Evolutionary conservation across 2,329 filamentous ascomycete species (phyloP).

Genomic region (Thielaviopsis euricoi): DNA sequence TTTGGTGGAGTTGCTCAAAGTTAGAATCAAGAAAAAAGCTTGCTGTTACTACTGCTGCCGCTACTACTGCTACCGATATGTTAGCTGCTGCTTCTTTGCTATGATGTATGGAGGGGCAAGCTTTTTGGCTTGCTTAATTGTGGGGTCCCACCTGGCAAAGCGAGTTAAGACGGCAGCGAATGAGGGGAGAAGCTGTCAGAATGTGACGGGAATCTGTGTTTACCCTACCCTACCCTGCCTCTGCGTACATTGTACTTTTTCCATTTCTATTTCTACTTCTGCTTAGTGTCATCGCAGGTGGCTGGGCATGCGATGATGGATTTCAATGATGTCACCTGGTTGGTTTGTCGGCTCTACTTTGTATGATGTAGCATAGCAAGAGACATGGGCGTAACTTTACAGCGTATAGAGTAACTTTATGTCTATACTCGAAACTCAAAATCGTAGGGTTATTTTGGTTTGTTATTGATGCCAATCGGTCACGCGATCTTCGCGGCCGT

Average conservation of each 20-base stretch:
- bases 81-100: background rate
- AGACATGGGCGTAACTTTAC: too few relatives aligned
- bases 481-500: background rate
- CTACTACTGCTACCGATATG: too few relatives aligned
- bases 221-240: background rate
- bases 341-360: too few relatives aligned
- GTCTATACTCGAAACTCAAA: too few relatives aligned
- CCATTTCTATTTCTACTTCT: background rate
- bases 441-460: background rate
- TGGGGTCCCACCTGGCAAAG: background rate
- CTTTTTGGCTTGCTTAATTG: background rate
- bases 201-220: background rate
- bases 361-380: too few relatives aligned
- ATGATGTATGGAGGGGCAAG: background rate
- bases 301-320: background rate
- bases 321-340: too few relatives aligned
- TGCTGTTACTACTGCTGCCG: background rate
- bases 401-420: too few relatives aligned
- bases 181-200: background rate
- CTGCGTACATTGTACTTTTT: too few relatives aligned
- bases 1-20: background rate
- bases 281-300: background rate
- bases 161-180: background rate
- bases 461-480: background rate
- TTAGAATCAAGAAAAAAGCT: background rate